Percentiles rank a stretch among this genome's conserved stretches.
phyloP scores from a whole-genome alignment of 768 basidiomycete species.

The Dictyophora rubrovolvata region DNA sequence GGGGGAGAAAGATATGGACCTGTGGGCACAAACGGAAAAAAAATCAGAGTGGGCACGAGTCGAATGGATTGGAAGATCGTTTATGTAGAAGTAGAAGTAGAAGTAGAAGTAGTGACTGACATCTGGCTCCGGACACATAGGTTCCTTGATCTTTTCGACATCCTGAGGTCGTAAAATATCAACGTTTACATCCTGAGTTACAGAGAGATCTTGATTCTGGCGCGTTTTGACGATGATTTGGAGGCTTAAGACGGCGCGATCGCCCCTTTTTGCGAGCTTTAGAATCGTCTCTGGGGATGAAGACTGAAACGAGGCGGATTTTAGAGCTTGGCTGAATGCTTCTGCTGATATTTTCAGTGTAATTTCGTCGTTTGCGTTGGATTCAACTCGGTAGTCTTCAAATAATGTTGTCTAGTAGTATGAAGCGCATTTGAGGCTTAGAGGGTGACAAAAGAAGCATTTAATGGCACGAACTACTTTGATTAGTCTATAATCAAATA shows the following conservation, averaged over 20 bases:
- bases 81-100: not conserved
- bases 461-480: constrained; percentile 22
- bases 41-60: not conserved
- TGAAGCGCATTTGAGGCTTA: not conserved
- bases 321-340: constrained; percentile 64
- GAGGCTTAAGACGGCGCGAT: constrained; percentile 66
- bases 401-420: constrained; percentile 39
- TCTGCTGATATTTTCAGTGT: constrained; percentile 64
- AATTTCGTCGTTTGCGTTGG: constrained; percentile 75
- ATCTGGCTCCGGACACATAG: constrained; percentile 78
- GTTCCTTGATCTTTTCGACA: constrained; percentile 62
- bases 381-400: constrained; percentile 73
- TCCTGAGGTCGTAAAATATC: constrained; percentile 72
- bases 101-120: constrained; percentile 32
- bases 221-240: constrained; percentile 59
- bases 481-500: constrained; percentile 12
- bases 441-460: constrained; percentile 41
- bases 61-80: not conserved
- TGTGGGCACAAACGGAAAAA: constrained; percentile 19
- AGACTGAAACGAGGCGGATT: constrained; percentile 39
- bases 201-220: constrained; percentile 51
- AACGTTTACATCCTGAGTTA: constrained; percentile 75
- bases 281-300: constrained; percentile 56
- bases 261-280: constrained; percentile 81
- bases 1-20: constrained; percentile 72